Conservation (phyloP, 768 basidiomycete genomes). For the Mycena indigotica region DNA sequence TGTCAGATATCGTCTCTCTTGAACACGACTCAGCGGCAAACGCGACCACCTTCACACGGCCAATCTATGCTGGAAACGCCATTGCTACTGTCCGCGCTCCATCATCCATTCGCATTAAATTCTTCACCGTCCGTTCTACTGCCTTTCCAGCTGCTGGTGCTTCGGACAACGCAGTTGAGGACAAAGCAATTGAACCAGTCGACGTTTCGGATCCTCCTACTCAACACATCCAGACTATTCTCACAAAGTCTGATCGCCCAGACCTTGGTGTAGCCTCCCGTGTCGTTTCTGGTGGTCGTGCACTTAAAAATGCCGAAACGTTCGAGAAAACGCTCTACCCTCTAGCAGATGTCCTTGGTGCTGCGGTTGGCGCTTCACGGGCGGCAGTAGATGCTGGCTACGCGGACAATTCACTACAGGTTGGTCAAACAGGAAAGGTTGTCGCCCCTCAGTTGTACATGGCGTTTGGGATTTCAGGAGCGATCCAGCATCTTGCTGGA, state of each 20-base stretch:
- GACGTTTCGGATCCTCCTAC: constrained; percentile 59
- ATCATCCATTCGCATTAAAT: constrained; percentile 78
- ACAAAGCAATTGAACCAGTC: constrained; percentile 64
- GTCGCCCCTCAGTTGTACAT: constrained; percentile 97
- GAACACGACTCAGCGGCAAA: constrained; percentile 70
- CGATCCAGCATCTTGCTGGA: constrained; percentile 97
- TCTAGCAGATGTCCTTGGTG: constrained; percentile 89
- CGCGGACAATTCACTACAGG: constrained; percentile 95
- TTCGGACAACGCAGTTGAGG: constrained; percentile 59
- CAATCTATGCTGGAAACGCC: constrained; percentile 98
- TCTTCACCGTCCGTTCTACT: constrained; percentile 93
- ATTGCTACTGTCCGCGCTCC: constrained; percentile 87
- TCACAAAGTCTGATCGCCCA: constrained; percentile 90
- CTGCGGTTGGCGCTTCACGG: constrained; percentile 96
- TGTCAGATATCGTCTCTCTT: constrained; percentile 88
- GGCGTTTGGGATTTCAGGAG: constrained; percentile 96
- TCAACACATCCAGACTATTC: constrained; percentile 68
- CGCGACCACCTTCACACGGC: constrained; percentile 85
- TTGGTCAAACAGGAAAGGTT: constrained; percentile 99
- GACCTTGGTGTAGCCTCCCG: constrained; percentile 86
- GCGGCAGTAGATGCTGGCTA: constrained; percentile 99
- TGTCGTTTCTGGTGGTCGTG: constrained; percentile 93
- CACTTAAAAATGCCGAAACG: constrained; percentile 92
- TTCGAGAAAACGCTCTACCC: constrained; percentile 87
- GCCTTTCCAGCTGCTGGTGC: constrained; percentile 74